A percentile compares a stretch with the other conserved stretches of the same genome.
Evolutionary conservation across 2,329 filamentous ascomycete genomes (phyloP).

Genomic region (Diaporthe sp.): DNA sequence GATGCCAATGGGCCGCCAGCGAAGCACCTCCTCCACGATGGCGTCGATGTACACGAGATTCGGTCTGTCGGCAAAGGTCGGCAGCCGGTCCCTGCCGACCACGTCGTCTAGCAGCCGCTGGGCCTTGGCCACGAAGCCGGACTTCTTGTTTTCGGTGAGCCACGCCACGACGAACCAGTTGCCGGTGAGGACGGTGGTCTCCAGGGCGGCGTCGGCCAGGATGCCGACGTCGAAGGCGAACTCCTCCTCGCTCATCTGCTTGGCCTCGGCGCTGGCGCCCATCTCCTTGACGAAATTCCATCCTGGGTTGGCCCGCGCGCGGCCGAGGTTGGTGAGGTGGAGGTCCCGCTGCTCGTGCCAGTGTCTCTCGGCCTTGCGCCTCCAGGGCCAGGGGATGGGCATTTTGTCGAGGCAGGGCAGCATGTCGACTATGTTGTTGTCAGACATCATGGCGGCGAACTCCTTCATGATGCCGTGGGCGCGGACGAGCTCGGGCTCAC

Average conservation of each 20-base stretch:
- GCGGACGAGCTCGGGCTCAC: conserved; percentile 26
- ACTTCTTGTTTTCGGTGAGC: conserved; percentile 10
- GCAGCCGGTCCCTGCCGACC: conserved; percentile 48
- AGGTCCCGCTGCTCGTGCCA: conserved; percentile 35
- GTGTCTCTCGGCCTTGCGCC: conserved; percentile 17
- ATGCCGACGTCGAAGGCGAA: conserved; percentile 31
- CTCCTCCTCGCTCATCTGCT: conserved; percentile 33
- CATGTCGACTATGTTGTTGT: conserved; percentile 31
- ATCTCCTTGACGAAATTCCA: conserved; percentile 38
- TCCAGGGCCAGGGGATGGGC: conserved; percentile 31
- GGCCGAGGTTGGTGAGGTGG: conserved; percentile 21
- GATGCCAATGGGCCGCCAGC: conserved; percentile 48
- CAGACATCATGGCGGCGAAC: conserved; percentile 33
- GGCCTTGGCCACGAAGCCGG: conserved; percentile 40
- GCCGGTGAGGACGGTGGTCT: conserved; percentile 18
- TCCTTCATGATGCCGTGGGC: conserved; percentile 33
- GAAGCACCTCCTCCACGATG: conserved; percentile 44
- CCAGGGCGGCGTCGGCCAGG: conserved; percentile 28
- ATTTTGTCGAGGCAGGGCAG: conserved; percentile 13
- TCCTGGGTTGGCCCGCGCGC: conserved; percentile 4
- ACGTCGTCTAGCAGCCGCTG: conserved; percentile 50
- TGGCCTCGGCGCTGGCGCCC: conserved; percentile 17
- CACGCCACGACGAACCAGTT: conserved; percentile 34
- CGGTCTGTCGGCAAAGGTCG: conserved; percentile 44
- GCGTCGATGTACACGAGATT: conserved; percentile 47